Base-by-base conservation (phyloP, 139 green algal genomes). In the Chlorokybus atmophyticus region DNA sequence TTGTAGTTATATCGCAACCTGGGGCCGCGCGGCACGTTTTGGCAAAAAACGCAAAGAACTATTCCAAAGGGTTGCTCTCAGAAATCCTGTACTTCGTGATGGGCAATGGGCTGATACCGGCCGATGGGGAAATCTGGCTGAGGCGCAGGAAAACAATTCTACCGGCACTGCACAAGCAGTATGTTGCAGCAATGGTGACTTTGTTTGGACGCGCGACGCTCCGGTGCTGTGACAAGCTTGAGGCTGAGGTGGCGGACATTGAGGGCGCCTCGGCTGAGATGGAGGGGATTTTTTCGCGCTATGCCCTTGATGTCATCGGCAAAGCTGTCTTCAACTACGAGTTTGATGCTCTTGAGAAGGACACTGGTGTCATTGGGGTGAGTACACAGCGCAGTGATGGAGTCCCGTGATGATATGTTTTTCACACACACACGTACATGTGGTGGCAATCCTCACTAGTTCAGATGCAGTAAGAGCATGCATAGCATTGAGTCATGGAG, bases 281-380 rank as follows among this genome's bases (percentile, higher is more conserved):
- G 84, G 88, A 97, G 52, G 93, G 93, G 65, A 92, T 83, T 61
- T 97, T 94, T 70, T 86, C 71, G 2, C 76, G 83, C 2, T 73
- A 94, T n/a, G 82, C 80, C 0, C 77, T 97, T 54, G 89, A 97
- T 80, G 94, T 97, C 72, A 97, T 97, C 54, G 89, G 86, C 60
- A 93, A 94, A 72, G 89, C 89, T 0, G 89, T 97, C 32, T 97
- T 97, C 78, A 94, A 96, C 83, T 97, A 96, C 73, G 87, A 97
- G 40, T 97, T n/a, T n/a, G n/a, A n/a, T n/a, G n/a, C n/a, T n/a
- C n/a, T n/a, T n/a, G n/a, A n/a, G n/a, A n/a, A n/a, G n/a, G n/a
- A n/a, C n/a, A n/a, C n/a, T n/a, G n/a, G n/a, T n/a, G n/a, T n/a
- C n/a, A n/a, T n/a, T n/a, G n/a, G n/a, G n/a, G n/a, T n/a, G n/a